These are phyloP conservation scores for Medicago lupulina DNA, from an alignment of 306 rosid genomes.

Conservation along the genomic window DNA sequence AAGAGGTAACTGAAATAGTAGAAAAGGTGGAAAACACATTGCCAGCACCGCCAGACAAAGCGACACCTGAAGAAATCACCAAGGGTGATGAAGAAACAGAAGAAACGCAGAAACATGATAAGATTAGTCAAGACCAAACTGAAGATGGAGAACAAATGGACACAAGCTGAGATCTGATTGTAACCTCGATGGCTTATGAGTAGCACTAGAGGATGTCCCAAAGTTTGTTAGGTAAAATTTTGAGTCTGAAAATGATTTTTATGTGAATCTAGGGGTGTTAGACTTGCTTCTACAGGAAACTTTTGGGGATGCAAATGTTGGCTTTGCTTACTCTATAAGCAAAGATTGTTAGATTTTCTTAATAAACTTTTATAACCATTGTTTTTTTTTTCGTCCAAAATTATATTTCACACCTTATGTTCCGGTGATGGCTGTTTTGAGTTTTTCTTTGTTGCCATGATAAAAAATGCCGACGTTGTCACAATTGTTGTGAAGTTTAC, in stretches of 20 bases:
- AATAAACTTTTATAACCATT: background rate
- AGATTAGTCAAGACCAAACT: constrained; percentile 20
- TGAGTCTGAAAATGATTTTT: too few species aligned
- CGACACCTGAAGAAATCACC: constrained; percentile 30
- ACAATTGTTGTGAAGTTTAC: background rate
- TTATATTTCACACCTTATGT: background rate
- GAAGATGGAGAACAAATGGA: constrained; percentile 45
- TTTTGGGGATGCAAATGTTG: background rate
- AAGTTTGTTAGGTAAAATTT: too few species aligned
- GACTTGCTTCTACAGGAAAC: background rate
- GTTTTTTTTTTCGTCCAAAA: background rate
- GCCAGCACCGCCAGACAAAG: constrained; percentile 39
- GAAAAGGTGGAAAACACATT: constrained; percentile 59
- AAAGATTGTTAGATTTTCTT: background rate
- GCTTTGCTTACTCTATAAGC: background rate
- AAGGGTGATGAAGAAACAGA: constrained; percentile 8
- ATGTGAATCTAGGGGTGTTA: background rate
- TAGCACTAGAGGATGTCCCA: background rate
- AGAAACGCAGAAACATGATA: too few species aligned
- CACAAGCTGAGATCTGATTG: constrained; percentile 39
- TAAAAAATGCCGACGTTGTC: background rate
- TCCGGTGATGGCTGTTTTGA: background rate
- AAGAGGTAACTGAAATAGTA: constrained; percentile 48
- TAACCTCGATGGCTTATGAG: background rate
- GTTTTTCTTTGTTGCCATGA: background rate